Conservation (phyloP, 345 rosid species). For the Arabidopsis suecica region DNA sequence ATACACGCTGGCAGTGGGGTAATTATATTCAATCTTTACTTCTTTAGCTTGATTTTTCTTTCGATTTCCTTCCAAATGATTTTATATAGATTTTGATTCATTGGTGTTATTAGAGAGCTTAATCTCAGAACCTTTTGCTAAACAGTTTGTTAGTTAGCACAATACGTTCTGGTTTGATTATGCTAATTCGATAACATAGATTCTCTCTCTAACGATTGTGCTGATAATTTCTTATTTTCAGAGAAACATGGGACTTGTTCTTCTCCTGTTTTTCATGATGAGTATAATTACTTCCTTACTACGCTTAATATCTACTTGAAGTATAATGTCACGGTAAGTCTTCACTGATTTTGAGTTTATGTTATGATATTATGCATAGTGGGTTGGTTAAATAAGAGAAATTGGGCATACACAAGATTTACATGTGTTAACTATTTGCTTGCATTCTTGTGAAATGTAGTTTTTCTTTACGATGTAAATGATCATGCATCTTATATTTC, state of each 20-base stretch:
- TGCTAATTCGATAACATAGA: neutral
- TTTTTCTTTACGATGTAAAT: neutral
- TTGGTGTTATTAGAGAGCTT: neutral
- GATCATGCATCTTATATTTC: neutral
- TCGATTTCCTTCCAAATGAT: conserved; percentile 10
- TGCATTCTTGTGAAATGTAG: neutral
- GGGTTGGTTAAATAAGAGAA: conserved; percentile 11
- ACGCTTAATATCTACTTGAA: conserved; percentile 78
- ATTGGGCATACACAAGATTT: conserved; percentile 7
- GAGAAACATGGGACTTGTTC: conserved; percentile 99
- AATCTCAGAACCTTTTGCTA: neutral
- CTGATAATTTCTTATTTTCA: conserved; percentile 44
- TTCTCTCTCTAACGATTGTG: neutral
- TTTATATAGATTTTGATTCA: conserved; percentile 13
- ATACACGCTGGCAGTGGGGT: conserved; percentile 82
- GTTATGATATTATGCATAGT: conserved; percentile 2
- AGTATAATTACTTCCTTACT: conserved; percentile 74
- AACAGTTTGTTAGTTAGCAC: conserved; percentile 4
- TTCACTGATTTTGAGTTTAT: conserved; percentile 21
- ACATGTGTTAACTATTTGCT: conserved; percentile 1
- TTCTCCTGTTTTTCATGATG: conserved; percentile 74
- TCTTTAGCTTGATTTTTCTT: conserved; percentile 27
- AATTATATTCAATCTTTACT: conserved; percentile 47
- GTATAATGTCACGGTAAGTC: conserved; percentile 85
- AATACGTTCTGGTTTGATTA: conserved; percentile 13